Evolutionary conservation across 148 eudicot species (phyloP).

Genomic region (Persicaria tinctoria): DNA sequence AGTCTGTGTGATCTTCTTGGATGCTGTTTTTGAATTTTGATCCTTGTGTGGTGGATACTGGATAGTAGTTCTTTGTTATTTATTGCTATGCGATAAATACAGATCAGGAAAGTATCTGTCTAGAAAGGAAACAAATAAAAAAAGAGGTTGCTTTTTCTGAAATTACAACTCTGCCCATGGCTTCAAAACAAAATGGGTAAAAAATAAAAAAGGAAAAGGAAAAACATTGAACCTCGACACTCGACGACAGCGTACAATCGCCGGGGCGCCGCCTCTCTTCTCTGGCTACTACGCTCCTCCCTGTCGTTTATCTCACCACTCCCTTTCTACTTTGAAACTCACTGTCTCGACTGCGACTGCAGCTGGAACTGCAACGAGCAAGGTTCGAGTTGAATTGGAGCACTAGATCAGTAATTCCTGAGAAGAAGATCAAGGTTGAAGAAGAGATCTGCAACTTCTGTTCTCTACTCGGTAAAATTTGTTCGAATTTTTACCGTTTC

Average conservation of each 20-base stretch:
- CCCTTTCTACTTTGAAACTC: neutral
- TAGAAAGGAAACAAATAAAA: no score
- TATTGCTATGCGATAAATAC: no score
- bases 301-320: neutral
- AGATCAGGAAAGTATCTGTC: no score
- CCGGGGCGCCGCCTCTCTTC: slow-evolving; percentile 10
- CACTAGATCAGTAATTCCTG: neutral
- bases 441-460: neutral
- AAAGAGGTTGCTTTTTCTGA: no score
- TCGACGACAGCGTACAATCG: neutral
- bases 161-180: no score
- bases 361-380: neutral
- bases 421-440: neutral
- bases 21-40: no score
- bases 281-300: neutral
- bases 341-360: neutral
- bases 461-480: neutral
- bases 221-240: neutral
- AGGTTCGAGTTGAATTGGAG: neutral
- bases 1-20: no score
- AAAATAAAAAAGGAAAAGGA: neutral
- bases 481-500: neutral
- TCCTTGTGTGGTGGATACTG: no score
- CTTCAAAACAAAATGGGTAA: neutral
- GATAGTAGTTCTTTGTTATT: no score